These are phyloP conservation scores for Carex sylvatica DNA, from an alignment of 202 grass and related monocot genomes.

Conservation along the genomic window DNA sequence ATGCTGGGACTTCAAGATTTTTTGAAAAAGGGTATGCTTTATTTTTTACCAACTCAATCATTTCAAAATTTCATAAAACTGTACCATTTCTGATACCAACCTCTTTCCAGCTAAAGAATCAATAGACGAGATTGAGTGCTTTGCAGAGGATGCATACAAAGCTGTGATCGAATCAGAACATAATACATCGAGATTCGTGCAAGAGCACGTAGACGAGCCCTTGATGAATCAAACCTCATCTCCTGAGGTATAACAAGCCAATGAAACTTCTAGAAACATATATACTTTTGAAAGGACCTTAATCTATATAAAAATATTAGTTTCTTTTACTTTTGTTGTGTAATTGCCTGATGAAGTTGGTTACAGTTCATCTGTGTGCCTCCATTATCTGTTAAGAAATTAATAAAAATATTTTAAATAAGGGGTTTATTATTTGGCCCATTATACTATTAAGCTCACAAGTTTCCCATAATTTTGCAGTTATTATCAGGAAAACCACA, in stretches of 20 bases:
- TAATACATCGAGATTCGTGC: slow-evolving; percentile 1
- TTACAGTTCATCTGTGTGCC: too few relatives aligned
- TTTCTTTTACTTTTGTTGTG: too few relatives aligned
- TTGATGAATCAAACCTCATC: slow-evolving; percentile 8
- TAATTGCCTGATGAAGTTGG: too few relatives aligned
- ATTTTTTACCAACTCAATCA: slow-evolving; percentile 12
- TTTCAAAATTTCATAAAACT: neutral
- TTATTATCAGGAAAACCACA: too few relatives aligned
- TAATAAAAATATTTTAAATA: too few relatives aligned
- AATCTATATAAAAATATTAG: too few relatives aligned
- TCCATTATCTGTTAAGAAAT: too few relatives aligned
- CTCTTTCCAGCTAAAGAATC: slow-evolving; percentile 38
- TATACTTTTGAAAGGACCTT: too few relatives aligned
- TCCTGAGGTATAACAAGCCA: neutral
- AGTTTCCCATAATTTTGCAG: too few relatives aligned
- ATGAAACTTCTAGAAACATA: neutral
- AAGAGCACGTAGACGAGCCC: neutral
- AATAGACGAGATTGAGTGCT: slow-evolving; percentile 46
- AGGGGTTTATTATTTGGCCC: too few relatives aligned
- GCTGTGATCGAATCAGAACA: slow-evolving; percentile 30
- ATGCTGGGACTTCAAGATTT: slow-evolving; percentile 44
- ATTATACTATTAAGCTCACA: too few relatives aligned
- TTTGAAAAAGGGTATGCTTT: slow-evolving; percentile 45
- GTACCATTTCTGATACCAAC: neutral
- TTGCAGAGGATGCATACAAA: slow-evolving; percentile 35